Percentiles rank a stretch among this genome's conserved stretches.
Evolutionary conservation across 139 green algal genomes (phyloP).

Genomic region (Astrephomene gubernaculifera): DNA sequence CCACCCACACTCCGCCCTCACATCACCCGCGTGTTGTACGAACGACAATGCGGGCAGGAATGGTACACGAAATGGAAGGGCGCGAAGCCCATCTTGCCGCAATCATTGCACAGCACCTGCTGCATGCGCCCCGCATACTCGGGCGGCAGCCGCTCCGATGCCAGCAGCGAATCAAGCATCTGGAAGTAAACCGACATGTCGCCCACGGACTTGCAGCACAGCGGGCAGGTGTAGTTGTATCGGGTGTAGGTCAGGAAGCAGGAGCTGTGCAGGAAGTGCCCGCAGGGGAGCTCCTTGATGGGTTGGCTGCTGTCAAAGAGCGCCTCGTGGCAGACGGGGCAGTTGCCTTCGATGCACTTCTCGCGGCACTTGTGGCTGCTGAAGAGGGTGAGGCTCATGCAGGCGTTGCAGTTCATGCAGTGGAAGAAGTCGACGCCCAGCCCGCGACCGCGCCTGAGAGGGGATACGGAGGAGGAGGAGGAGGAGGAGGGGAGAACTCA

Average conservation of each 20-base stretch:
- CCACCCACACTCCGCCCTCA: slow-evolving; percentile 37
- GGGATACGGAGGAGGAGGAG: background rate
- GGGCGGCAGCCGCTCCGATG: slow-evolving; percentile 76
- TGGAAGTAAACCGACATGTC: slow-evolving; percentile 98
- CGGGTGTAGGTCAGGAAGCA: slow-evolving; percentile 94
- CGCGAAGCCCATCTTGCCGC: slow-evolving; percentile 70
- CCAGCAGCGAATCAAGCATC: slow-evolving; percentile 96
- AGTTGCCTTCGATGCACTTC: slow-evolving; percentile 84
- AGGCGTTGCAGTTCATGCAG: slow-evolving; percentile 99
- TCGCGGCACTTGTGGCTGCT: slow-evolving; percentile 92
- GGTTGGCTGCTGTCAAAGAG: slow-evolving; percentile 91
- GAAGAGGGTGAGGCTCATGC: slow-evolving; percentile 94
- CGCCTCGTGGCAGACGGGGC: slow-evolving; percentile 96
- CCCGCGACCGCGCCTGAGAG: slow-evolving; percentile 56
- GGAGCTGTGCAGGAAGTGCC: slow-evolving; percentile 96
- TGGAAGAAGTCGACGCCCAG: slow-evolving; percentile 97
- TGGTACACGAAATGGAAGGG: slow-evolving; percentile 98
- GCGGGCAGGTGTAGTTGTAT: slow-evolving; percentile 95
- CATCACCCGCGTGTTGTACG: slow-evolving; percentile 94
- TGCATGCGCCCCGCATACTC: slow-evolving; percentile 80
- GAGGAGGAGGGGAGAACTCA: background rate
- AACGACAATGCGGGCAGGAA: slow-evolving; percentile 86
- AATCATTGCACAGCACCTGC: slow-evolving; percentile 96
- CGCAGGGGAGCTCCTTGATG: slow-evolving; percentile 94
- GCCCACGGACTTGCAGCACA: slow-evolving; percentile 94